Evolutionary conservation across 208 protist species (phyloP), one percentile per base, ranked within the genome.

Genomic region (Leishmania martiniquensis): DNA sequence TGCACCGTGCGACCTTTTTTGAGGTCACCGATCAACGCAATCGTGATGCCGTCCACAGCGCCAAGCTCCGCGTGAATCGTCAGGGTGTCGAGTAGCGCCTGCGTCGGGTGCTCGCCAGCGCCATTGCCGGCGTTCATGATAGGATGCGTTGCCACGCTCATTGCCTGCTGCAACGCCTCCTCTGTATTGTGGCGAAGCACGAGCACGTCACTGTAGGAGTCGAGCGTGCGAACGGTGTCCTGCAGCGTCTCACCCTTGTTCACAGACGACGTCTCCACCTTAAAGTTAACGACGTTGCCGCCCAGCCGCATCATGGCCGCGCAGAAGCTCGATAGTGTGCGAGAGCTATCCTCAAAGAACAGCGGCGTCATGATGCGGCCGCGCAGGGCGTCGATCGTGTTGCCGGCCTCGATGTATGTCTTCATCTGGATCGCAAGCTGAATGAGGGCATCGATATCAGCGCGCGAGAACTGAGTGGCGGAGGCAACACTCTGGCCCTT

Each of bases 81-180:
- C 76, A 98, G 98, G 4, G 98, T 80, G 79, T 99, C 99, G 20
- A 99, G 91, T n/a, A 99, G 89, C n/a, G 98, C 96, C 91, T 99
- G 97, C 51, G 98, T 99, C 45, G 99, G 99, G 88, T 99, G 99
- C 87, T 99, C 98, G 57, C 98, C 98, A 29, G 95, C 78, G 63
- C 99, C 99, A 84, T 99, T 99, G 75, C 99, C 99, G 20, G 92
- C 98, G 89, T 99, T 99, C 88, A 99, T 98, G 66, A 99, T 74
- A 32, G 98, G 98, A 49, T 89, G 83, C 37, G 79, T 72, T 25
- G 86, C 84, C 10, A 89, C 86, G 15, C 71, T 13, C n/a, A 95
- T 78, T 0, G 95, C 97, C 72, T 88, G 68, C 20, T 87, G 83
- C n/a, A 97, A 84, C 32, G 96, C 87, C 63, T 96, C 96, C 65